Evolutionary conservation across 2,329 filamentous ascomycete species (phyloP).

Genomic region (Mycosphaerelloides madeirae): DNA sequence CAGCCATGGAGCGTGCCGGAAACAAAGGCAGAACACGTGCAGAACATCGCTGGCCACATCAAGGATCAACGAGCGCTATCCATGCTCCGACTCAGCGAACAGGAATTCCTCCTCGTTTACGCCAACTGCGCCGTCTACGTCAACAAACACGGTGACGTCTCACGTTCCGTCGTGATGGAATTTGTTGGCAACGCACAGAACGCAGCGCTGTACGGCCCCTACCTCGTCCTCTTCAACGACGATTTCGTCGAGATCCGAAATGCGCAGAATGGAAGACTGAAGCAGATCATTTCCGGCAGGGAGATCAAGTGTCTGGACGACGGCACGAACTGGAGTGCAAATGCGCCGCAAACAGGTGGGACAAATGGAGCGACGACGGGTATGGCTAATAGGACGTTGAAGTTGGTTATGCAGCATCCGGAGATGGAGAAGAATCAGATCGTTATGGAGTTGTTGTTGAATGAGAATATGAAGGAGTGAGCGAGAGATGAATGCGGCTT

Average conservation of each 20-base stretch:
- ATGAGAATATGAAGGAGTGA: slow-evolving; percentile 59
- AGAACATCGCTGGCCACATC: slow-evolving; percentile 79
- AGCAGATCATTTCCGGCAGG: slow-evolving; percentile 88
- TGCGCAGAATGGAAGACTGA: slow-evolving; percentile 85
- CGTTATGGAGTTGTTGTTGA: slow-evolving; percentile 85
- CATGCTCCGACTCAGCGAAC: slow-evolving; percentile 92
- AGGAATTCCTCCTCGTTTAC: slow-evolving; percentile 85
- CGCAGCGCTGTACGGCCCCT: slow-evolving; percentile 85
- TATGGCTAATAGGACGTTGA: slow-evolving; percentile 64
- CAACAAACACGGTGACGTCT: slow-evolving; percentile 96
- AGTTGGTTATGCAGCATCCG: slow-evolving; percentile 93
- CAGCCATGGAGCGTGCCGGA: slow-evolving; percentile 91
- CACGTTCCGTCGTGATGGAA: slow-evolving; percentile 91
- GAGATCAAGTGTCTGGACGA: slow-evolving; percentile 90
- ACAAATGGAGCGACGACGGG: slow-evolving; percentile 27
- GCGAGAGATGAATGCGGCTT: not conserved
- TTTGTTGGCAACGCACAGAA: slow-evolving; percentile 90
- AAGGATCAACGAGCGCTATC: slow-evolving; percentile 78
- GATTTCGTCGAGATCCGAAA: slow-evolving; percentile 98
- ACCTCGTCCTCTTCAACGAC: slow-evolving; percentile 86
- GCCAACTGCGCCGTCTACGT: slow-evolving; percentile 96
- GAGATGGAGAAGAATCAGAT: slow-evolving; percentile 79
- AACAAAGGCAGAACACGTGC: slow-evolving; percentile 69
- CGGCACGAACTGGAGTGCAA: slow-evolving; percentile 57
- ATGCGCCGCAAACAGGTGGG: slow-evolving; percentile 17